Evolutionary conservation across 1,139 yeast genomes (phyloP).

Genomic region (Magnusiomyces suaveolens): DNA sequence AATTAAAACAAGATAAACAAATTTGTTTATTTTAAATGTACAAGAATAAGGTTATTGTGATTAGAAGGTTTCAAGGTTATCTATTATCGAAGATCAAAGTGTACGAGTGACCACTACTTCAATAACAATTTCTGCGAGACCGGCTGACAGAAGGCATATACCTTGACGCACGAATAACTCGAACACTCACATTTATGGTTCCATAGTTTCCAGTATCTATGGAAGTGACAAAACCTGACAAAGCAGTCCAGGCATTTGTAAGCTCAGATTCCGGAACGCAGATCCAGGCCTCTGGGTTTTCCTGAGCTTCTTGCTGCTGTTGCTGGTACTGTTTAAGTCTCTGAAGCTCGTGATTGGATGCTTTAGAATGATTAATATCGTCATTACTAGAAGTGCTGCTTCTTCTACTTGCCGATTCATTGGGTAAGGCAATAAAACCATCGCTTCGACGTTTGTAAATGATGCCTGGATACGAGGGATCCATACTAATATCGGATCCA

Average conservation of each 20-base stretch:
- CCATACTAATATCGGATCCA: neutral
- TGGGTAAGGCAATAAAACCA: too few species aligned
- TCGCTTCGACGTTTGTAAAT: neutral
- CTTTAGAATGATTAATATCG: neutral
- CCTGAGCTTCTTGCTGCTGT: too few species aligned
- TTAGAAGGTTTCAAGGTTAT: too few species aligned
- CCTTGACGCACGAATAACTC: constrained; percentile 24
- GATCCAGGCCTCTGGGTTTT: constrained; percentile 17
- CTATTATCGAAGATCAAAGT: too few species aligned
- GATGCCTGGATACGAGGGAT: neutral
- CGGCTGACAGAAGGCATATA: constrained; percentile 22
- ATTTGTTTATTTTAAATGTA: too few species aligned
- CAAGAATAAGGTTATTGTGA: too few species aligned
- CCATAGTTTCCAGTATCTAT: constrained; percentile 14
- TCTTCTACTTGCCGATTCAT: neutral
- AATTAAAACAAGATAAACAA: too few species aligned
- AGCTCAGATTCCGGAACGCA: constrained; percentile 24
- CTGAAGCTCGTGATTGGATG: neutral
- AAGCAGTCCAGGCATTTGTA: constrained; percentile 22
- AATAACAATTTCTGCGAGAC: constrained; percentile 18
- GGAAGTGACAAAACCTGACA: constrained; percentile 19
- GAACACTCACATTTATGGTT: constrained; percentile 17
- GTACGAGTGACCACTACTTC: too few species aligned
- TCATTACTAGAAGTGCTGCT: neutral
- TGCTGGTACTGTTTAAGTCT: neutral